phyloP scores from a whole-genome alignment of 164 flowering plant species.

The Aristolochia californica region DNA sequence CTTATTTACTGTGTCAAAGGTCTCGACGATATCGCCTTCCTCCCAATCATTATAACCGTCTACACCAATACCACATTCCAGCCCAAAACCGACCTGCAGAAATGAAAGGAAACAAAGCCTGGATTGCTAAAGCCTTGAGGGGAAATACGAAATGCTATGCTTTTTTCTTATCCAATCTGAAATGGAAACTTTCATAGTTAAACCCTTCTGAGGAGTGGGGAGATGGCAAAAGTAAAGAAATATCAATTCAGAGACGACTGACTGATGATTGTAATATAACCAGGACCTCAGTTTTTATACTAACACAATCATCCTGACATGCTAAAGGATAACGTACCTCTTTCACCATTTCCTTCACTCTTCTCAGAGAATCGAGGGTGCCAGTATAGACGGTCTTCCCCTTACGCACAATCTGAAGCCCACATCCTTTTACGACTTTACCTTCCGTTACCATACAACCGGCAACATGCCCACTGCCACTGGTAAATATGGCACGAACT shows the following conservation, averaged over 20 bases:
- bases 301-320: too few species aligned
- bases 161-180: too few species aligned
- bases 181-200: too few species aligned
- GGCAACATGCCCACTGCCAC: constrained; percentile 92
- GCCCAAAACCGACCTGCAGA: constrained; percentile 63
- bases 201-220: too few species aligned
- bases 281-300: too few species aligned
- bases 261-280: too few species aligned
- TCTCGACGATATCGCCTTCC: constrained; percentile 62
- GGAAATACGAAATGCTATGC: too few species aligned
- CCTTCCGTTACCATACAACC: constrained; percentile 95
- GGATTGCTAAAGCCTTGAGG: too few species aligned
- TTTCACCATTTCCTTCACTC: constrained; percentile 82
- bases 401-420: constrained; percentile 50
- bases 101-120: not conserved
- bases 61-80: constrained; percentile 78
- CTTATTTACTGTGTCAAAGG: constrained; percentile 61
- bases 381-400: constrained; percentile 55
- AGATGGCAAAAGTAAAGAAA: too few species aligned
- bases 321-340: constrained; percentile 42
- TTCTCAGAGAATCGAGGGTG: constrained; percentile 56
- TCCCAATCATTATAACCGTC: constrained; percentile 65
- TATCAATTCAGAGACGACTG: too few species aligned
- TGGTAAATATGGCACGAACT: constrained; percentile 71
- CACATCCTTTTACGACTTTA: constrained; percentile 65